A percentile compares a stretch with the other conserved stretches of the same genome.
phyloP scores from a whole-genome alignment of 306 rosid genomes.

The Cucumis hystrix region DNA sequence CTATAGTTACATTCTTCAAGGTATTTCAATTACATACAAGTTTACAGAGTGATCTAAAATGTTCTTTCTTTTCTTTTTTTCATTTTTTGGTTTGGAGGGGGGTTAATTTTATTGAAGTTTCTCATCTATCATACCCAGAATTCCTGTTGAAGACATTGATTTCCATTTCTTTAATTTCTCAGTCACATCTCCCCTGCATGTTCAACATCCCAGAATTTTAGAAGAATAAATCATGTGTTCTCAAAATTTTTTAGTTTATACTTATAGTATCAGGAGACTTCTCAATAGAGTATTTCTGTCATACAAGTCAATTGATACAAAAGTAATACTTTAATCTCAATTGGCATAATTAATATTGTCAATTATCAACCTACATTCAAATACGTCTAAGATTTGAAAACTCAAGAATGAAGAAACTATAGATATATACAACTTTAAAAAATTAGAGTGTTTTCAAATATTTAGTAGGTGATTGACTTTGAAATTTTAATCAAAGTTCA shows the following conservation, averaged over 20 bases:
- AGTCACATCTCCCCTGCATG: background rate
- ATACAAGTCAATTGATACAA: background rate
- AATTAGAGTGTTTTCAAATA: too few relatives aligned
- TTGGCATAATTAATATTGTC: background rate
- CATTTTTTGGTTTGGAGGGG: too few relatives aligned
- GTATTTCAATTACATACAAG: background rate
- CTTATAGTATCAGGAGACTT: background rate
- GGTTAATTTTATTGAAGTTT: background rate
- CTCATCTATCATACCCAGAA: conserved; percentile 1
- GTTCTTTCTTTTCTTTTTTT: background rate
- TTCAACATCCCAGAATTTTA: background rate
- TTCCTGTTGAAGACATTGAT: background rate
- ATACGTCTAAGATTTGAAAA: too few relatives aligned
- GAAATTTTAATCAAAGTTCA: background rate
- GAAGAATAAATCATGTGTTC: background rate
- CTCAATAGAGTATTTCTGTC: background rate
- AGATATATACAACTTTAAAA: too few relatives aligned
- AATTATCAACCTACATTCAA: background rate
- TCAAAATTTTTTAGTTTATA: background rate
- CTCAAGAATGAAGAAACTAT: background rate
- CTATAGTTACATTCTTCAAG: background rate
- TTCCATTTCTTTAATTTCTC: background rate
- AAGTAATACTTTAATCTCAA: background rate
- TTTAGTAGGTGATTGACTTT: background rate
- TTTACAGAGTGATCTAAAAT: background rate